Base-by-base conservation (phyloP, 495 filamentous ascomycete genomes). In the Hypoxylon fuscum region DNA sequence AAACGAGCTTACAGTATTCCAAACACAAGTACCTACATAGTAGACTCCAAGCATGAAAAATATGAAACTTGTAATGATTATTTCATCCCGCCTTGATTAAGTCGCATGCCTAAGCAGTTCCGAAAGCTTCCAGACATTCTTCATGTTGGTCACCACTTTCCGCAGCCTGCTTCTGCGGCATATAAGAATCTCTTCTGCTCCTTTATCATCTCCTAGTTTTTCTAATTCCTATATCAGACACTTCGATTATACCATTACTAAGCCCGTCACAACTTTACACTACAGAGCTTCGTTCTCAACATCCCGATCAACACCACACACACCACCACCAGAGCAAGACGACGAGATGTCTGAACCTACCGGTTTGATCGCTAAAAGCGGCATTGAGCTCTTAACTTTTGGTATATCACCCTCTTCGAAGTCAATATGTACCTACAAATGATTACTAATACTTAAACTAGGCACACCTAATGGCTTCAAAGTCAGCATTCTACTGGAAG, bases 401-500 rank as follows among this genome's bases (percentile, higher is more conserved):
- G 73, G 74, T 74, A 56, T 22, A 51, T 57, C 22, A n/a, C 7
- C 3, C n/a, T 25, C n/a, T 23, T 18, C 15, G 11, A 31, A 25
- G n/a, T 52, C 9, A 2, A 38, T 38, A 38, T 14, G 15, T 38
- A 38, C 1, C 8, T 38, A 38, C n/a, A 32, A 11, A 6, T 55
- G 3, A 15, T 32, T 44, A 11, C 38, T 62, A 59, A 50, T 27
- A 20, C 32, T 17, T 11, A 21, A 1, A 23, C 25, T 31, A 68
- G 66, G 62, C 2, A 69, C 81, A 6, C 81, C 80, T 29, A 83
- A 84, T 58, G 80, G 81, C 29, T 38, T 62, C 62, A 94, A 93
- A 69, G 84, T 86, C 62, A 90, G 87, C 62, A 91, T 94, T 61
- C 78, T 89, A 0, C 80, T 96, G n/a, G 91, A 96, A 74, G 92